Conservation (phyloP, 1,284 basidiomycete genomes). For the Papiliotrema nemorosa region DNA sequence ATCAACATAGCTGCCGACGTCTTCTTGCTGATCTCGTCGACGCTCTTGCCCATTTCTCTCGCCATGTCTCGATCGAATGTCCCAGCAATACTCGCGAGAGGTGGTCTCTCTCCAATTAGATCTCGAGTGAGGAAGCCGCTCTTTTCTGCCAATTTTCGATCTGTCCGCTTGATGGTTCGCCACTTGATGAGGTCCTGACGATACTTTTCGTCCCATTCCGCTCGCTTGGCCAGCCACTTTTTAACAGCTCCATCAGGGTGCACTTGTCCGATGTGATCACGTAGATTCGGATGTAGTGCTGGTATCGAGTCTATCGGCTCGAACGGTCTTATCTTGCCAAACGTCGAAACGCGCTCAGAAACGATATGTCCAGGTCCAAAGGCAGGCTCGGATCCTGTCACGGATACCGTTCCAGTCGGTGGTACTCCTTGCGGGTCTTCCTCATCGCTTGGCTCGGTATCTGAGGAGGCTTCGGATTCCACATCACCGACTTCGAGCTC, state of each 20-base stretch:
- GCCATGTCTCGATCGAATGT: slow-evolving; percentile 35
- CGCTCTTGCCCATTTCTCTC: slow-evolving; percentile 34
- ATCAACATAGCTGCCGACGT: slow-evolving; percentile 30
- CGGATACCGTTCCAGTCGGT: slow-evolving; percentile 28
- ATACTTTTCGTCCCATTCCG: slow-evolving; percentile 43
- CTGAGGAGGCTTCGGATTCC: slow-evolving; percentile 34
- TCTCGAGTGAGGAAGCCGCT: slow-evolving; percentile 45
- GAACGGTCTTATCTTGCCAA: slow-evolving; percentile 71
- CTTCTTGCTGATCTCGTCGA: slow-evolving; percentile 40
- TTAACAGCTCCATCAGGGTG: slow-evolving; percentile 40
- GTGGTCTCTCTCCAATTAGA: slow-evolving; percentile 39
- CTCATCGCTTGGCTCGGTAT: slow-evolving; percentile 2
- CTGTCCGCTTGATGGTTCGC: slow-evolving; percentile 26
- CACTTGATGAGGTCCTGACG: slow-evolving; percentile 30
- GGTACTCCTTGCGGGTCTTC: slow-evolving; percentile 8
- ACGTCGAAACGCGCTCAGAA: slow-evolving; percentile 78
- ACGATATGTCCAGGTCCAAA: slow-evolving; percentile 58
- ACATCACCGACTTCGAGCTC: slow-evolving; percentile 23
- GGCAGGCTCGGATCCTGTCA: slow-evolving; percentile 35
- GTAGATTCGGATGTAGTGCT: slow-evolving; percentile 31
- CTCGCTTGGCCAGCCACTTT: slow-evolving; percentile 41
- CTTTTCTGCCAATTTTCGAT: slow-evolving; percentile 30
- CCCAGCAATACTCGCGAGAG: slow-evolving; percentile 38
- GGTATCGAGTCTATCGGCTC: slow-evolving; percentile 61
- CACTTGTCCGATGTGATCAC: slow-evolving; percentile 36